Evolutionary conservation across 306 rosid species (phyloP), one percentile per base, ranked within the genome.

Genomic region (Erythrophleum fordii): DNA sequence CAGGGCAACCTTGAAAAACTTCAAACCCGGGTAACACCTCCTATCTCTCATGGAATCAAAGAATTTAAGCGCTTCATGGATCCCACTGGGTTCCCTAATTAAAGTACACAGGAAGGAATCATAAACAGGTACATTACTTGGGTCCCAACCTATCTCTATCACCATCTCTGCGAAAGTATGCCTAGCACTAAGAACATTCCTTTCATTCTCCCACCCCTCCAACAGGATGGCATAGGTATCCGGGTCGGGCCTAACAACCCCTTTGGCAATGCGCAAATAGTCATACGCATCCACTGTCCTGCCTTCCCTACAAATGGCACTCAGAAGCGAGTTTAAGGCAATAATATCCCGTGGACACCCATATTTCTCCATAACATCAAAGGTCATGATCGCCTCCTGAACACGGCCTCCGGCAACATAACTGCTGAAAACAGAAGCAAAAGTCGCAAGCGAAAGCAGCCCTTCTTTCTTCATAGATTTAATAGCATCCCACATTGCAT

Each of bases 401-500:
- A 79, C 73, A 9, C 81, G 82, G 5, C 70, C 69, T 2, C 91
- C 89, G 11, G 81, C 55, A 6, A 86, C 86, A 12, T 90, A 92
- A n/a, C 91, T 90, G 49, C 86, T 46, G 34, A 90, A 90, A 13
- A 92, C 89, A 0, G 92, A 90, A 34, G 95, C 95, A 59, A 92
- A 92, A 6, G 92, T 90, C 0, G 97, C 90, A 7, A 85, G 69
- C 0, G 93, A 84, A 17, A 90, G 81, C 14, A 89, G 58, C 18
- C 89, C 75, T 46, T 86, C 84, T 1, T 14, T 14, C 10, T 69
- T 69, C 95, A 89, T 89, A 4, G 92, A 90, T 25, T 84, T 92
- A 5, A 92, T 78, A 8, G 92, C 91, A n/a, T 86, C 91, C 97
- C 92, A 90, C 93, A 90, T 89, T 0, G 90, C 89, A 29, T 89